Conservation (phyloP, 2,329 filamentous ascomycete species). For the Bipolaris cookei region DNA sequence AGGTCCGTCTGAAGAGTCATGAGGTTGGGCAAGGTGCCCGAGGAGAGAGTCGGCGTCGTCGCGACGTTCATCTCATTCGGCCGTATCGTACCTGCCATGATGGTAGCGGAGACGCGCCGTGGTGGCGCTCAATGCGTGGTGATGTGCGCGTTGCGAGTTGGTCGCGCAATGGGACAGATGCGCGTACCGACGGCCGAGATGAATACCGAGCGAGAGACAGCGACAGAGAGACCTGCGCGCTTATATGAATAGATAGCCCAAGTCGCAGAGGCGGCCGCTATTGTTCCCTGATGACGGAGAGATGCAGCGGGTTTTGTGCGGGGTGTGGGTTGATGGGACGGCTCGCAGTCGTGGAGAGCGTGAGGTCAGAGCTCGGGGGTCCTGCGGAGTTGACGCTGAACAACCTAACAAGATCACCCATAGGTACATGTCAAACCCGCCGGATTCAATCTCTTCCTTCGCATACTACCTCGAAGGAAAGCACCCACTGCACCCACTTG, state of each 20-base stretch:
- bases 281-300: slow-evolving; percentile 17
- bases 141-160: slow-evolving; percentile 13
- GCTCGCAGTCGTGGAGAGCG: slow-evolving; percentile 18
- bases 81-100: slow-evolving; percentile 49
- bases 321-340: slow-evolving; percentile 32
- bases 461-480: background rate
- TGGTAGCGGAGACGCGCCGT: slow-evolving; percentile 19
- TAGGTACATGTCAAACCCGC: background rate
- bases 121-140: slow-evolving; percentile 20
- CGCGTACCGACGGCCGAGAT: slow-evolving; percentile 17
- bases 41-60: slow-evolving; percentile 43
- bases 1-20: slow-evolving; percentile 50
- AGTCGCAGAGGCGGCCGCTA: slow-evolving; percentile 23
- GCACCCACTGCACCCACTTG: background rate
- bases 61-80: slow-evolving; percentile 47
- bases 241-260: background rate
- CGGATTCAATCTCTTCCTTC: background rate
- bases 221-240: slow-evolving; percentile 12
- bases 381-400: slow-evolving; percentile 26
- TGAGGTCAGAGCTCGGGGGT: slow-evolving; percentile 37
- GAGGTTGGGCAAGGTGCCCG: slow-evolving; percentile 43
- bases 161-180: slow-evolving; percentile 13
- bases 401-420: slow-evolving; percentile 2
- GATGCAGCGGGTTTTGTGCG: slow-evolving; percentile 23
- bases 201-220: slow-evolving; percentile 5